These are phyloP conservation scores for Turritis glabra DNA, from an alignment of 345 rosid species.

Conservation along the genomic window DNA sequence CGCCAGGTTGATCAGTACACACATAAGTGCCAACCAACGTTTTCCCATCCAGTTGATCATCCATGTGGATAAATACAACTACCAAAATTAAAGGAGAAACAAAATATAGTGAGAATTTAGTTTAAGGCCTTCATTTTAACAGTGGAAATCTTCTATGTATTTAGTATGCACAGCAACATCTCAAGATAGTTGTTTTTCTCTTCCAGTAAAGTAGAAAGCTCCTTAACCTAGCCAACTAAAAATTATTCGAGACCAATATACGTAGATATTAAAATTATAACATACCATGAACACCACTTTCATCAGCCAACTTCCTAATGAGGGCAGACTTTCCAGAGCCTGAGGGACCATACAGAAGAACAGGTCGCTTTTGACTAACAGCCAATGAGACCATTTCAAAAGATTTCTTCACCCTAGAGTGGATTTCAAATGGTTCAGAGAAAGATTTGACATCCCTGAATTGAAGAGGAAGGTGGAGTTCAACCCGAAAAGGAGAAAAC, in stretches of 20 bases:
- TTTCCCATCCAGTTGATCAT: constrained; percentile 97
- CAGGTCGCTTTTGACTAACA: constrained; percentile 88
- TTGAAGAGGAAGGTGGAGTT: constrained; percentile 30
- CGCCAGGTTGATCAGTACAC: constrained; percentile 94
- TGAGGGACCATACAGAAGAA: constrained; percentile 86
- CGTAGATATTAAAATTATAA: constrained; percentile 18
- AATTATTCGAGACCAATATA: background rate
- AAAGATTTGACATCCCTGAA: constrained; percentile 58
- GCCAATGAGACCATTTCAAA: constrained; percentile 82
- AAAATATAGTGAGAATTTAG: constrained; percentile 22
- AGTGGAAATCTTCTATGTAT: background rate
- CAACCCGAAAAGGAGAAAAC: constrained; percentile 10
- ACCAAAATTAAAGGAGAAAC: constrained; percentile 9
- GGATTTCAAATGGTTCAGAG: constrained; percentile 63
- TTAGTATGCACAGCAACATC: constrained; percentile 13
- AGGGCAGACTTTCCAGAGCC: constrained; percentile 96
- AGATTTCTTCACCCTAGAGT: constrained; percentile 58
- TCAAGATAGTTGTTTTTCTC: background rate
- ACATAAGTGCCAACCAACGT: constrained; percentile 90
- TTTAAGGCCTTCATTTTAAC: constrained; percentile 2
- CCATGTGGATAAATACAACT: constrained; percentile 90
- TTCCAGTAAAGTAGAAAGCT: constrained; percentile 3
- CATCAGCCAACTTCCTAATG: constrained; percentile 66
- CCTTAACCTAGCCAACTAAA: constrained; percentile 11
- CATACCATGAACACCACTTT: constrained; percentile 73